Evolutionary conservation across 2,329 filamentous ascomycete genomes (phyloP), one percentile per base, ranked within the genome.

Genomic region (Penicillium expansum): DNA sequence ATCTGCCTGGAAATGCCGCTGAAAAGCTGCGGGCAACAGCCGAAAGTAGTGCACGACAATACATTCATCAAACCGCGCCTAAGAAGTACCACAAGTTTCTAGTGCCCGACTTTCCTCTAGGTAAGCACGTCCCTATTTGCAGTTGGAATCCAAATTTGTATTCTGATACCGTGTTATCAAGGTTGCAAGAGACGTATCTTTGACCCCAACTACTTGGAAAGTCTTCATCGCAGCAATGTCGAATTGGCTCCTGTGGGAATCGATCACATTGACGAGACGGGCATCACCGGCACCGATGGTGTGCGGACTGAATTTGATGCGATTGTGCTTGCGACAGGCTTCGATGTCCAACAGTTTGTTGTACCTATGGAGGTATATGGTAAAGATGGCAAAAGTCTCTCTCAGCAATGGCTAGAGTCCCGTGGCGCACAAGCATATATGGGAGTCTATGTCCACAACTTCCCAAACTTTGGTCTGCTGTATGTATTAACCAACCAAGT

Each of bases 341-440:
- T 37, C n/a, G 16, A 37, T n/a, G 33, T 37, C 16, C 16, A 37
- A 9, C 33, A n/a, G 9, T 37, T n/a, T 37, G 16, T 37, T 37
- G 33, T 37, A 6, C 33, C 33, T 9, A 37, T 37, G 33, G 16
- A 37, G 9, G 33, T n/a, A 7, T 37, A 37, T 9, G 33, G 33
- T 8, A n/a, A n/a, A 16, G 33, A 37, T n/a, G 33, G 33, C 7
- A n/a, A 37, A 37, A 37, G 33, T 7, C 33, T 37, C 16, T 14
- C n/a, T n/a, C n/a, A n/a, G n/a, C n/a, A n/a, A n/a, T n/a, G n/a
- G n/a, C n/a, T n/a, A n/a, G n/a, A n/a, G n/a, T n/a, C n/a, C n/a
- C n/a, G n/a, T n/a, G n/a, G n/a, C n/a, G 70, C 69, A 13, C 67
- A 71, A 39, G 70, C 69, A 3, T 73, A 71, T 57, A 60, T 66